These are phyloP conservation scores for Fraxinus floribunda DNA, from an alignment of 305 asterid genomes.

Conservation along the genomic window DNA sequence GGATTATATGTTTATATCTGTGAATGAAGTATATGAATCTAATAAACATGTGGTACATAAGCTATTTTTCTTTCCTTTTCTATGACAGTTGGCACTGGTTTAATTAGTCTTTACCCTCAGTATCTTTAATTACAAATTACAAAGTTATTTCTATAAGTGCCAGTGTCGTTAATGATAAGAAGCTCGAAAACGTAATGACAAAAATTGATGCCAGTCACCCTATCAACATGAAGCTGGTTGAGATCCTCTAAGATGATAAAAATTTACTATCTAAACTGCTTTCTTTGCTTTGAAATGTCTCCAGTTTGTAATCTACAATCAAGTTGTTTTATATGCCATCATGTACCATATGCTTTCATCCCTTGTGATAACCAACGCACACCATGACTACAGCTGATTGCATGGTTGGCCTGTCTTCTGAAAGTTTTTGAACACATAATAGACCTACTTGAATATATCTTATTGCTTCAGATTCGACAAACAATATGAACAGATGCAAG, in stretches of 20 bases:
- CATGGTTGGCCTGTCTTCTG: no score
- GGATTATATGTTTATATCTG: neutral
- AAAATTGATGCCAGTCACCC: neutral
- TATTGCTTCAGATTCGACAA: constrained; percentile 13
- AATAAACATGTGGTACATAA: neutral
- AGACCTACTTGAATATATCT: constrained; percentile 2
- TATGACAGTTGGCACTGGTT: neutral
- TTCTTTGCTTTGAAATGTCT: no score
- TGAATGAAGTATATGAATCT: neutral
- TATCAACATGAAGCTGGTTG: no score
- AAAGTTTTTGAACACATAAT: no score
- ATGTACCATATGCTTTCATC: no score
- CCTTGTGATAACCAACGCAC: no score
- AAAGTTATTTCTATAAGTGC: neutral
- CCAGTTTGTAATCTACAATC: no score
- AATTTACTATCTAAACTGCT: no score
- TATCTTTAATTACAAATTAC: neutral
- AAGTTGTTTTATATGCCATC: no score
- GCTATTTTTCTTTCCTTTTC: neutral
- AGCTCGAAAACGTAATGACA: neutral
- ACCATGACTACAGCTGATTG: no score
- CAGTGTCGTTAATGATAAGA: neutral
- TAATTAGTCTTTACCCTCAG: neutral
- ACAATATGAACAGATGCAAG: neutral
- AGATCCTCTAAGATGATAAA: no score